Conservation (phyloP, 2,329 filamentous ascomycete genomes). For the Apiospora phragmitis region DNA sequence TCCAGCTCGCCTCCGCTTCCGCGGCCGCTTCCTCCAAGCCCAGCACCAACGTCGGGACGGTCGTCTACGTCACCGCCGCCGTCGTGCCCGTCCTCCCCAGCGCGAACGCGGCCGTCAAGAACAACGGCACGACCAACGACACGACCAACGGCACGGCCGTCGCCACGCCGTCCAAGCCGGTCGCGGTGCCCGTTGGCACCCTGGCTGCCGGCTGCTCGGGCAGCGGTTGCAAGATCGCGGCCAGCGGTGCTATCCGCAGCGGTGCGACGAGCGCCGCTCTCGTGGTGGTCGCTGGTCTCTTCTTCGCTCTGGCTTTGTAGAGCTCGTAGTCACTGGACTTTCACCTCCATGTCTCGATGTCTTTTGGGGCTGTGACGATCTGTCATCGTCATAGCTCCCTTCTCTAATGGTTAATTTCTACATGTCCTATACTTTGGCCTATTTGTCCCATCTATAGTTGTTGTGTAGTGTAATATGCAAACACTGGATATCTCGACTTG, state of each 20-base stretch:
- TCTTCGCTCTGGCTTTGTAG: neutral
- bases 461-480: neutral
- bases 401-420: neutral
- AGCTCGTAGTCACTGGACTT: neutral
- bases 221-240: neutral
- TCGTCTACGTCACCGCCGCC: slow-evolving; percentile 7
- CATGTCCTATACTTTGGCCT: neutral
- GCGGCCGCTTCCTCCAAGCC: slow-evolving; percentile 6
- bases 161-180: neutral
- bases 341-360: neutral
- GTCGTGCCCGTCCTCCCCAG: slow-evolving; percentile 1
- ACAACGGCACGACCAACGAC: neutral
- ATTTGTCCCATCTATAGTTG: neutral
- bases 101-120: neutral
- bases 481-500: too few relatives aligned
- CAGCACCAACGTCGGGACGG: neutral
- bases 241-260: neutral
- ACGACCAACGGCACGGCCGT: neutral
- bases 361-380: neutral
- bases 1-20: neutral
- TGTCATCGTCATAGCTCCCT: neutral
- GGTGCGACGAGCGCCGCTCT: neutral
- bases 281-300: neutral
- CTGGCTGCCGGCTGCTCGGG: neutral
- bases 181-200: slow-evolving; percentile 10